Base-by-base conservation (phyloP, 192 early-diverging fungal species). In the Chytriomyces hyalinus region DNA sequence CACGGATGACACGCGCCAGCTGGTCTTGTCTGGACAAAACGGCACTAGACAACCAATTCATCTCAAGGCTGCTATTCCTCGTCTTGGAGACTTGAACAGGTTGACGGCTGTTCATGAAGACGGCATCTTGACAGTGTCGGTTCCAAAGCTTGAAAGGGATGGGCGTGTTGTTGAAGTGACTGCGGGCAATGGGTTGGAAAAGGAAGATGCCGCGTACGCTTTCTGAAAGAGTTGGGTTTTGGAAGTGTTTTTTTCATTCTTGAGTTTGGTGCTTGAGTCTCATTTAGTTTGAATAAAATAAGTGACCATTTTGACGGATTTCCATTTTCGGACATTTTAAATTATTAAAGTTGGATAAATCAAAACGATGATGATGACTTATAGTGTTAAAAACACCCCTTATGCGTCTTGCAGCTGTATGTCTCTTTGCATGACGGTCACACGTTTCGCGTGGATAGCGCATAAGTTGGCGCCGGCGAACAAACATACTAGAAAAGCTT, bases 381-480 rank as follows among this genome's bases (percentile, higher is more conserved):
- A 0, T 26, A 26, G 24, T 26, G 24, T 26, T 26, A 26, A 26
- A 26, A 26, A 26, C 24, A 26, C 24, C 24, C 24, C 24, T 26
- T 26, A 26, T 26, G 24, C 24, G 24, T 26, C 24, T 26, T 26
- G 24, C 45, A 97, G 87, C 76, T 96, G 94, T 48, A 97, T 95
- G 78, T 97, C 95, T 49, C 91, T 89, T 66, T 93, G 92, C 95
- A 95, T 95, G 47, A 97, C 86, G 5, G 95, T 97, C 13, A 97
- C 13, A 97, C 95, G 84, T 78, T 95, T 95, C n/a, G 6, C 95
- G 85, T 79, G 95, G 67, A 97, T 92, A 0, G 95, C 95, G 67
- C 94, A 95, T 26, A 97, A 81, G 77, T 97, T 97, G 8, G 95
- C 92, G 76, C 95, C 95, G 80, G 96, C 94, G 80, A 95, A 94